Base-by-base conservation (phyloP, 768 basidiomycete genomes). In the Tulasnella calospora region DNA sequence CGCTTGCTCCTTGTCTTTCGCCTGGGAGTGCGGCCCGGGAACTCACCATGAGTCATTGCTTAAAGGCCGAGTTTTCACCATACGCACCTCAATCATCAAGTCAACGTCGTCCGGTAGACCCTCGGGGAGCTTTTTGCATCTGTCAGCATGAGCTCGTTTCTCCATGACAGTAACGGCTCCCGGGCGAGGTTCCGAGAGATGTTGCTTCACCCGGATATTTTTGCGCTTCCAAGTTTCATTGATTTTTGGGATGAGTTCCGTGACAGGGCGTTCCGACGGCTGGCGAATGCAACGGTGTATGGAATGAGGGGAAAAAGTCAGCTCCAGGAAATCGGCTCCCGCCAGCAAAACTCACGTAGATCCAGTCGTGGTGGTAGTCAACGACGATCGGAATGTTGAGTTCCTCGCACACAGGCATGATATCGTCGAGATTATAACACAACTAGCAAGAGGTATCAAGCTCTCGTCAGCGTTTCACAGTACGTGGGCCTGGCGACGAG, bases 1-100 rank as follows among this genome's bases (percentile, higher is more conserved):
- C 1, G 95, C 96, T 83, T 96, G 96, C 83, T 97, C 96, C 85
- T 96, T 94, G 84, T 93, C 93, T 83, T 95, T 94, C 3, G 94
- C 94, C 87, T 84, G 74, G 30, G 40, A 36, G 51, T 35, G 44
- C 33, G 35, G 8, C 13, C 5, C 5, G 33, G 15, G 51, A 41
- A 13, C 4, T 47, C 23, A 3, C 21, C 23, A 47, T 8, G 5
- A 55, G 12, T 36, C 27, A 41, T 15, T 79, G n/a, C 2, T 27
- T 3, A 69, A 47, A 21, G 23, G 33, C 23, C n/a, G 23, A 27
- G 71, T 33, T 27, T 27, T 27, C 12, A 40, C 13, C 30, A 27
- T 6, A 77, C 81, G 30, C n/a, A 83, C 82, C 84, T 96, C 95
- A 79, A 96, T 94, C 95, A 96, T 95, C 80, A 96, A 82, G 85